Conservation (phyloP, 495 filamentous ascomycete species). For the Hypomontagnella monticulosa region DNA sequence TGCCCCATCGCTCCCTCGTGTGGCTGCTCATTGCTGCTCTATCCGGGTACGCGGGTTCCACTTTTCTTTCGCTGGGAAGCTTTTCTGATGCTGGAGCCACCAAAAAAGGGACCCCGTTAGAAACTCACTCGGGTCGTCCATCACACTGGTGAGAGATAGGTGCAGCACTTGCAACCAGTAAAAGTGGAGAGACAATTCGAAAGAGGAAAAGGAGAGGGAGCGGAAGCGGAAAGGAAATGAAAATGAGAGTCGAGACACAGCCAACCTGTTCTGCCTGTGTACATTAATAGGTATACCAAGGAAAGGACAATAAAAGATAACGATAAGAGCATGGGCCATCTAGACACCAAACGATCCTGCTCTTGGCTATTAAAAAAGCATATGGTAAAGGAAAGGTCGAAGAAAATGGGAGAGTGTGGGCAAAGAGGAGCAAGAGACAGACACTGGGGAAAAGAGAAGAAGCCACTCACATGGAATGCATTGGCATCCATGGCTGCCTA, state of each 20-base stretch:
- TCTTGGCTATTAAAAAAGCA: slow-evolving; percentile 29
- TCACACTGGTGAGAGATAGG: slow-evolving; percentile 26
- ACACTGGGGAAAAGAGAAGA: slow-evolving; percentile 31
- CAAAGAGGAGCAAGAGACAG: slow-evolving; percentile 33
- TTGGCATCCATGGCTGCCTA: slow-evolving; percentile 12
- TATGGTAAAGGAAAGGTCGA: slow-evolving; percentile 9
- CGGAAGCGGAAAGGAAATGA: slow-evolving; percentile 47
- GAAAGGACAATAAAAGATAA: slow-evolving; percentile 36
- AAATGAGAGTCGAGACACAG: slow-evolving; percentile 46
- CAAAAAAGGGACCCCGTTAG: slow-evolving; percentile 29
- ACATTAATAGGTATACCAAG: slow-evolving; percentile 39
- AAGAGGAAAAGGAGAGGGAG: slow-evolving; percentile 31
- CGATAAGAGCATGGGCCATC: slow-evolving; percentile 35
- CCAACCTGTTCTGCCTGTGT: slow-evolving; percentile 40
- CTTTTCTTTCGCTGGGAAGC: slow-evolving; percentile 5
- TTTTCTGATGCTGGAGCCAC: slow-evolving; percentile 38
- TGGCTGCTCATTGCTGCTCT: slow-evolving; percentile 26
- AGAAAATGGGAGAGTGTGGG: slow-evolving; percentile 33
- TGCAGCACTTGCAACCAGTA: slow-evolving; percentile 31
- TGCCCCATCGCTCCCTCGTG: slow-evolving; percentile 31
- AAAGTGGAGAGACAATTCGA: slow-evolving; percentile 30
- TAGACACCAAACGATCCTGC: slow-evolving; percentile 21
- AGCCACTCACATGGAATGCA: slow-evolving; percentile 34
- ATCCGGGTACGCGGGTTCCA: slow-evolving; percentile 25
- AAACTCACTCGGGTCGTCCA: slow-evolving; percentile 28